Evolutionary conservation across 2,329 filamentous ascomycete genomes (phyloP), one percentile per base, ranked within the genome.

Genomic region (Neoscytalidium dimidiatum): DNA sequence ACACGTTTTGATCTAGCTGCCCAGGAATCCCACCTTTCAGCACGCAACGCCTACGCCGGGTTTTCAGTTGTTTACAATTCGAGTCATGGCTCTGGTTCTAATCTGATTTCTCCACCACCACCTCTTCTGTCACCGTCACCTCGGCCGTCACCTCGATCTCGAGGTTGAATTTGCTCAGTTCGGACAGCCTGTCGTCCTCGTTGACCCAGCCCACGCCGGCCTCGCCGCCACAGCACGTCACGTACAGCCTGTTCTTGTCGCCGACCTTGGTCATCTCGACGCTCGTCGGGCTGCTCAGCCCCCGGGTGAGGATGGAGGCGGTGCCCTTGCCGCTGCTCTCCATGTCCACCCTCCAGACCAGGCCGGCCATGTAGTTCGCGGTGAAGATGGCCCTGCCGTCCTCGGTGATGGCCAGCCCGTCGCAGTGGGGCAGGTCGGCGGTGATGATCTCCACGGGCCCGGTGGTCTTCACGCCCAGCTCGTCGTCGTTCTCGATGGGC

Each of bases 181-280:
- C 57, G 8, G 38, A 35, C 28, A 48, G 29, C 19, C 33, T 26
- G 23, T 58, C 62, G 44, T 64, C 62, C 11, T 64, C 62, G 33
- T 52, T 52, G 43, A 64, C 52, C 52, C 52, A 64, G 52, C 43
- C 62, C 6, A 64, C 53, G 11, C 19, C 31, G 28, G 31, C 26
- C n/a, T 64, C 52, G 21, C 53, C 62, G 33, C 60, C 60, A 53
- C 62, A 64, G 51, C 62, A 64, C 5, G 43, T 31, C 13, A 64
- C 62, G 43, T 41, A 64, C 31, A 64, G 62, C 13, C 52, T 46
- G 6, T 28, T 13, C 21, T 43, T 28, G 43, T 41, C 62, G 38
- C 8, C 43, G 29, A 13, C 29, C 3, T 31, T 33, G 33, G 19
- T 33, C 43, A 58, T 26, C 21, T 41, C 43, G 19, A 57, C 21